A percentile compares a stretch with the other conserved stretches of the same genome.
Conservation (phyloP, 495 filamentous ascomycete species). For the Lentithecium fluviatile region DNA sequence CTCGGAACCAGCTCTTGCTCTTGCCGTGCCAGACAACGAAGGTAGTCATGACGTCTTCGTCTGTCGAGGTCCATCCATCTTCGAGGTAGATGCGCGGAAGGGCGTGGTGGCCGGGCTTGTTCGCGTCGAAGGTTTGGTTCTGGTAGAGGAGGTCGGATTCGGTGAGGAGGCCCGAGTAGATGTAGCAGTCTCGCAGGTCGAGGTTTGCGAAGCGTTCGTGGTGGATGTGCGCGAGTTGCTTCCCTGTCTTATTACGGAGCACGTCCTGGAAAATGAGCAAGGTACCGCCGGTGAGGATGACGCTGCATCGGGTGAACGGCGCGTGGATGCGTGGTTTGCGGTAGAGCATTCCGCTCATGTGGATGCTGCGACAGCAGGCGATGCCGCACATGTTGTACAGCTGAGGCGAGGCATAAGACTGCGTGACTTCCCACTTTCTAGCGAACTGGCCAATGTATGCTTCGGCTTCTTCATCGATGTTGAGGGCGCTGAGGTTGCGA, state of each 20-base stretch:
- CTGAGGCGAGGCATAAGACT: slow-evolving; percentile 62
- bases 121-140: slow-evolving; percentile 68
- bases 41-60: slow-evolving; percentile 69
- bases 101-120: slow-evolving; percentile 62
- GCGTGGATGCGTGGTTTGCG: slow-evolving; percentile 64
- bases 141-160: slow-evolving; percentile 67
- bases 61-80: slow-evolving; percentile 64
- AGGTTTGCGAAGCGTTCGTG: slow-evolving; percentile 59
- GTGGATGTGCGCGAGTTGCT: slow-evolving; percentile 61
- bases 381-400: slow-evolving; percentile 71
- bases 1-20: slow-evolving; percentile 59
- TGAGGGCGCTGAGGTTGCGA: slow-evolving; percentile 61
- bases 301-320: slow-evolving; percentile 61
- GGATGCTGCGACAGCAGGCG: slow-evolving; percentile 62
- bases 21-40: slow-evolving; percentile 73
- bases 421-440: slow-evolving; percentile 70
- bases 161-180: slow-evolving; percentile 68
- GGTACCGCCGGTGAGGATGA: slow-evolving; percentile 63
- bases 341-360: slow-evolving; percentile 62
- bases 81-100: slow-evolving; percentile 65
- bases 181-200: slow-evolving; percentile 67
- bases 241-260: slow-evolving; percentile 57
- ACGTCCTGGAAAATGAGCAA: slow-evolving; percentile 65
- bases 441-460: slow-evolving; percentile 67
- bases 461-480: slow-evolving; percentile 71